These are phyloP conservation scores for Pleurotus sapidus DNA, from an alignment of 768 basidiomycete genomes.

Conservation along the genomic window DNA sequence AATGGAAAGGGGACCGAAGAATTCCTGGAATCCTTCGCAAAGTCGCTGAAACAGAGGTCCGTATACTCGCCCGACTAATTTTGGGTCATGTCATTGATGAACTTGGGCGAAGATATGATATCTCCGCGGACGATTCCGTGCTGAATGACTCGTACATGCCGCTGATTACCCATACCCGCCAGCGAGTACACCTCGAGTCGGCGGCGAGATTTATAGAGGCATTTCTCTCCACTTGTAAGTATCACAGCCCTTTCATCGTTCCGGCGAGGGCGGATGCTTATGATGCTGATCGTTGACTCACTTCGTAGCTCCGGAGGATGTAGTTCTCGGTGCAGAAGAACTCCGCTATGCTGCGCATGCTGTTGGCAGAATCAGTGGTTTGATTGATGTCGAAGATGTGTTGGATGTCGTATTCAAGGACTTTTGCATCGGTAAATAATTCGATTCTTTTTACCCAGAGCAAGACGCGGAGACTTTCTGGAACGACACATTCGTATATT, in stretches of 20 bases:
- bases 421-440: constrained; percentile 87
- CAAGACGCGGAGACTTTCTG: too few relatives aligned
- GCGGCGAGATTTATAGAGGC: constrained; percentile 61
- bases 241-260: background rate
- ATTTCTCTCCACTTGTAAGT: constrained; percentile 48
- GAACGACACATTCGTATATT: too few relatives aligned
- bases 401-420: constrained; percentile 80
- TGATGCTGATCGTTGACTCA: background rate
- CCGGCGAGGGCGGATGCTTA: background rate
- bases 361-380: constrained; percentile 81
- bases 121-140: background rate
- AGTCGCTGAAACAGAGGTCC: constrained; percentile 48
- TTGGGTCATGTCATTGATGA: too few relatives aligned
- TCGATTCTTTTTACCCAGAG: too few relatives aligned
- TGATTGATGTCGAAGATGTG: constrained; percentile 80
- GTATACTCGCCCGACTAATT: constrained; percentile 7
- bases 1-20: constrained; percentile 52
- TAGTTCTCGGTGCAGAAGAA: constrained; percentile 85
- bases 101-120: background rate
- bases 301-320: constrained; percentile 55
- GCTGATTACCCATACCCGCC: constrained; percentile 76
- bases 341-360: constrained; percentile 82
- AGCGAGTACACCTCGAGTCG: constrained; percentile 71
- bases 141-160: constrained; percentile 29
- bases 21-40: constrained; percentile 60